Percentiles rank a stretch among this genome's conserved stretches.
Conservation (phyloP, 805 yeast genomes). For the Torulaspora indica region DNA sequence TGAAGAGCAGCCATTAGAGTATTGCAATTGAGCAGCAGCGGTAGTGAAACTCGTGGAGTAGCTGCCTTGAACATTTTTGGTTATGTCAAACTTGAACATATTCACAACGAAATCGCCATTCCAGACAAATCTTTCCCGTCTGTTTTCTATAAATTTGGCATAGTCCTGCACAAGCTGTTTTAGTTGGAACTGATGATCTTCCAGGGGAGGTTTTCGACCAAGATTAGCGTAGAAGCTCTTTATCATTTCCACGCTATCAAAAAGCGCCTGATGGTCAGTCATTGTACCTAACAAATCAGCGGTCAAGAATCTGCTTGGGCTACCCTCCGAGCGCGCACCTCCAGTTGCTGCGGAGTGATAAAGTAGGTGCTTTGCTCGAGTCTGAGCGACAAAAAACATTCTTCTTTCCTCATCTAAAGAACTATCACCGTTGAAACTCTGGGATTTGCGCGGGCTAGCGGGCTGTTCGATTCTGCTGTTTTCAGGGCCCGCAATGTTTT, state of each 20-base stretch:
- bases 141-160: conserved; percentile 23
- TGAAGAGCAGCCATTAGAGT: conserved; percentile 5
- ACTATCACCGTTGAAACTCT: conserved; percentile 13
- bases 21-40: conserved; percentile 28
- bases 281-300: conserved; percentile 26
- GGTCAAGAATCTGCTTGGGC: conserved; percentile 34
- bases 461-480: conserved; percentile 11
- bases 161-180: conserved; percentile 29
- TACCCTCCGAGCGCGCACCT: conserved; percentile 21
- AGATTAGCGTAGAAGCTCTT: conserved; percentile 22
- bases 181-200: conserved; percentile 20
- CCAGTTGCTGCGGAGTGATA: conserved; percentile 38
- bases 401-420: conserved; percentile 71
- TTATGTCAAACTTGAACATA: conserved; percentile 19
- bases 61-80: conserved; percentile 14
- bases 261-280: conserved; percentile 28
- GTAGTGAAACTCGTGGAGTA: conserved; percentile 25
- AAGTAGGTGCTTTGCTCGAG: conserved; percentile 66
- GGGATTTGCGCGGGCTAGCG: conserved; percentile 6
- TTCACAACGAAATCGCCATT: conserved; percentile 23
- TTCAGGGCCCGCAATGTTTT: conserved; percentile 15
- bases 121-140: conserved; percentile 34
- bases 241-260: conserved; percentile 21
- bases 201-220: conserved; percentile 11
- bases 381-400: conserved; percentile 81